These are phyloP conservation scores for Cryomyces minteri DNA, from an alignment of 495 filamentous ascomycete species.

Conservation along the genomic window DNA sequence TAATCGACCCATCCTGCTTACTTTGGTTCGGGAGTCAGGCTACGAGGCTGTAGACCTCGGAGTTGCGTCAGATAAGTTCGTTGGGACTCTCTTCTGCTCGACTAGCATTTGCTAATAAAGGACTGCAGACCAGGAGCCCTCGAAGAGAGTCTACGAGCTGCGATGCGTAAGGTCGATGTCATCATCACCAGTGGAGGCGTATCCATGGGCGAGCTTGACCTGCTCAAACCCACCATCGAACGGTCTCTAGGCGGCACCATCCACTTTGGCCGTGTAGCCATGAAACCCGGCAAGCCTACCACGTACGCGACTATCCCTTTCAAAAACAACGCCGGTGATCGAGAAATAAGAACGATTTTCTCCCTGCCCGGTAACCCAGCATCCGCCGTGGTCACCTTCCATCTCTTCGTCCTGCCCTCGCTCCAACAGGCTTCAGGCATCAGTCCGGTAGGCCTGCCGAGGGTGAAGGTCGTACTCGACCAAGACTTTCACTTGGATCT, in stretches of 20 bases:
- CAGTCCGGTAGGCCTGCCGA: constrained; percentile 45
- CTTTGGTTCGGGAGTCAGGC: constrained; percentile 54
- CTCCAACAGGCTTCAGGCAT: constrained; percentile 53
- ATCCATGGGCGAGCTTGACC: constrained; percentile 94
- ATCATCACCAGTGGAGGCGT: constrained; percentile 89
- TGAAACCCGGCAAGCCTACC: constrained; percentile 97
- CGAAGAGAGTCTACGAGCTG: constrained; percentile 54
- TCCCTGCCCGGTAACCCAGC: constrained; percentile 90
- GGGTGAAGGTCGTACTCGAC: constrained; percentile 47
- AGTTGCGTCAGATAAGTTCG: constrained; percentile 59
- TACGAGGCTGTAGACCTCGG: constrained; percentile 73
- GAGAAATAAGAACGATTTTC: constrained; percentile 57
- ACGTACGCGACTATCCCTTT: constrained; percentile 82
- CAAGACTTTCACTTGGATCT: constrained; percentile 57
- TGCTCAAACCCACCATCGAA: constrained; percentile 94
- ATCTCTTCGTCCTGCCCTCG: constrained; percentile 83
- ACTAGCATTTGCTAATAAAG: not conserved
- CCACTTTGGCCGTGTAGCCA: constrained; percentile 88
- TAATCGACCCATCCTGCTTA: constrained; percentile 72
- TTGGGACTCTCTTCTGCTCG: too few species aligned
- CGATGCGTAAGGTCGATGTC: constrained; percentile 56
- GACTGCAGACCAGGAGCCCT: constrained; percentile 38
- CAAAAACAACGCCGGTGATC: constrained; percentile 25
- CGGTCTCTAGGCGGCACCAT: constrained; percentile 78
- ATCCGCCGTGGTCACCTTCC: constrained; percentile 77